Conservation (phyloP, 2,329 filamentous ascomycete species). For the Aspergillus luchuensis region DNA sequence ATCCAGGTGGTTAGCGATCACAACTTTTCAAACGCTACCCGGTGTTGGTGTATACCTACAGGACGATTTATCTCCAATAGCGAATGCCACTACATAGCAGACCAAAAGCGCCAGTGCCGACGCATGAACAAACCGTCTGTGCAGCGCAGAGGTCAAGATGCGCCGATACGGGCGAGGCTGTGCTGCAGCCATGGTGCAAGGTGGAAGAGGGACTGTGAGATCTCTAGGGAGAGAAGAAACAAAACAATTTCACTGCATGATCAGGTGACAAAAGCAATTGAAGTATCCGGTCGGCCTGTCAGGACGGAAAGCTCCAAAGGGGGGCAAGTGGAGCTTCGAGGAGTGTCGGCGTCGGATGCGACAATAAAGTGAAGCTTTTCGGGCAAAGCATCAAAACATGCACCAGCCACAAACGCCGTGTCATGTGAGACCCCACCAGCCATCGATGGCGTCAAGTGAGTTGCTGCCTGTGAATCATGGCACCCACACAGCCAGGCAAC, state of each 20-base stretch:
- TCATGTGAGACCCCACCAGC: slow-evolving; percentile 30
- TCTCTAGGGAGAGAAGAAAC: slow-evolving; percentile 25
- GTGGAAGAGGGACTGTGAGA: slow-evolving; percentile 25
- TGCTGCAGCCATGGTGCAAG: slow-evolving; percentile 40
- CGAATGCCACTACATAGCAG: slow-evolving; percentile 72
- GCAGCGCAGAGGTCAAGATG: slow-evolving; percentile 84
- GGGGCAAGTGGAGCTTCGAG: slow-evolving; percentile 1
- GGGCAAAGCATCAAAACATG: slow-evolving; percentile 38
- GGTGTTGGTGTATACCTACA: slow-evolving; percentile 55
- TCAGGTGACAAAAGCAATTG: slow-evolving; percentile 6
- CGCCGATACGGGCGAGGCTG: slow-evolving; percentile 69
- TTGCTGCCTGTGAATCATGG: slow-evolving; percentile 29
- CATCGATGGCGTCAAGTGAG: slow-evolving; percentile 31
- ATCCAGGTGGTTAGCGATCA: slow-evolving; percentile 12
- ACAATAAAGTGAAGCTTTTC: slow-evolving; percentile 30
- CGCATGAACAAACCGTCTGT: slow-evolving; percentile 81
- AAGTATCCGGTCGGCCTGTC: neutral
- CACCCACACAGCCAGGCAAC: slow-evolving; percentile 24
- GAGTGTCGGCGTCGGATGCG: slow-evolving; percentile 19
- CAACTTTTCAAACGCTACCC: neutral
- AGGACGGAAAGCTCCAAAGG: neutral
- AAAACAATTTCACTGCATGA: slow-evolving; percentile 27
- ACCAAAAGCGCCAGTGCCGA: slow-evolving; percentile 68
- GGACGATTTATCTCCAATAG: slow-evolving; percentile 69
- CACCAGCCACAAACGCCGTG: slow-evolving; percentile 25